These are phyloP conservation scores for Eudorina sp. DNA, from an alignment of 139 green algal genomes.

Conservation along the genomic window DNA sequence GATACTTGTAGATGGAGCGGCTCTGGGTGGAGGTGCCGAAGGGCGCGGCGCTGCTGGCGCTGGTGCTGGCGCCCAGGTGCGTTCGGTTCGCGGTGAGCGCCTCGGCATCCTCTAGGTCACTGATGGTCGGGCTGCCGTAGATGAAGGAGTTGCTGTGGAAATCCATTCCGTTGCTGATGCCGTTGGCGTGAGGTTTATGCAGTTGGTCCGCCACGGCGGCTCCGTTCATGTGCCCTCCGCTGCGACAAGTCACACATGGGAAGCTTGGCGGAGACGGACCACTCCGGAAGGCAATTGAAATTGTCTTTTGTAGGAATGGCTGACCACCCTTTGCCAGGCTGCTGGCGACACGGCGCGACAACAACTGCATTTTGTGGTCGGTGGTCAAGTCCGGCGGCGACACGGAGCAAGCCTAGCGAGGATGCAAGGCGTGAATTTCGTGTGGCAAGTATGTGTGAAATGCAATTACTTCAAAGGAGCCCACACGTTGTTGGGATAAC, in stretches of 20 bases:
- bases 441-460: too few relatives aligned
- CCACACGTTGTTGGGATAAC: too few relatives aligned
- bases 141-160: constrained; percentile 19
- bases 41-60: neutral
- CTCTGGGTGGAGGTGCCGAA: neutral
- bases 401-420: neutral
- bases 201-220: constrained; percentile 4
- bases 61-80: neutral
- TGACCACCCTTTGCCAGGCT: neutral
- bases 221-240: constrained; percentile 4
- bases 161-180: neutral
- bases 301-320: neutral
- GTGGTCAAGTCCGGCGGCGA: constrained; percentile 7
- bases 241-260: neutral
- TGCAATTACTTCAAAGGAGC: too few relatives aligned
- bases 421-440: too few relatives aligned
- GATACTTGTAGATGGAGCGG: constrained; percentile 15
- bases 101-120: neutral
- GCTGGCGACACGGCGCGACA: neutral
- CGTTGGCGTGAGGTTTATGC: constrained; percentile 1
- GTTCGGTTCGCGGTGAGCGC: neutral
- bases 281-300: neutral
- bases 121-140: neutral
- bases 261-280: neutral
- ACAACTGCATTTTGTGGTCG: constrained; percentile 26